These are phyloP conservation scores for Dothiorella sarmentorum DNA, from an alignment of 2,329 filamentous ascomycete species.

Conservation along the genomic window DNA sequence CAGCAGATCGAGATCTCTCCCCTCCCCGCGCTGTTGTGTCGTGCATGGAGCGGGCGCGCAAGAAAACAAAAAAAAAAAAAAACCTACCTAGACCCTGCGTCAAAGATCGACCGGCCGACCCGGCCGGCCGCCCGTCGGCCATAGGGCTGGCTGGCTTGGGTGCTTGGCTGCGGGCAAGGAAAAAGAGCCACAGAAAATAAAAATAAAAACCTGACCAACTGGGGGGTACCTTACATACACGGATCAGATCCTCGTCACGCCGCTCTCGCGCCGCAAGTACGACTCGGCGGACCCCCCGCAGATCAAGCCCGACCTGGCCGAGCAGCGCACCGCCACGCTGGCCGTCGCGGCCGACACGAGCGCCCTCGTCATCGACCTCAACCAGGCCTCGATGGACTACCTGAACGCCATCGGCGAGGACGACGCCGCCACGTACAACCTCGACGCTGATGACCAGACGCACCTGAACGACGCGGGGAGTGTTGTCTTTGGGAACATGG, in stretches of 20 bases:
- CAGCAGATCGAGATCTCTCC: neutral
- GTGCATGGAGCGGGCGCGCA: no score
- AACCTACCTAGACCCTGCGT: no score
- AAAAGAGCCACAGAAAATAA: no score
- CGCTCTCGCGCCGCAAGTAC: slow-evolving; percentile 13
- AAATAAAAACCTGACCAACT: neutral
- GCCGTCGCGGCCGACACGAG: neutral
- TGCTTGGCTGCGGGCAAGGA: no score
- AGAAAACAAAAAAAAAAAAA: no score
- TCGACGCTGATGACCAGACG: neutral
- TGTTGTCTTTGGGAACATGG: slow-evolving; percentile 16
- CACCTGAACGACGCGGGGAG: slow-evolving; percentile 13
- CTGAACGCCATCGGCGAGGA: slow-evolving; percentile 14
- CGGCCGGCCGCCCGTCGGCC: neutral
- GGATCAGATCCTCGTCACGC: slow-evolving; percentile 15
- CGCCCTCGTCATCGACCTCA: slow-evolving; percentile 6
- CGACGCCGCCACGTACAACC: slow-evolving; percentile 7
- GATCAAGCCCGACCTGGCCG: slow-evolving; percentile 6
- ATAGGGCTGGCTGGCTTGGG: no score
- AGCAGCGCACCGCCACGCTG: slow-evolving; percentile 9
- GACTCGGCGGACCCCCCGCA: neutral
- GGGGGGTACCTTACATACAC: neutral
- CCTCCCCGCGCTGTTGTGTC: no score
- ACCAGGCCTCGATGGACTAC: slow-evolving; percentile 8
- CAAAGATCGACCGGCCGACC: neutral